phyloP scores from a whole-genome alignment of 2,329 filamentous ascomycete genomes.

The Mariannaea elegans region DNA sequence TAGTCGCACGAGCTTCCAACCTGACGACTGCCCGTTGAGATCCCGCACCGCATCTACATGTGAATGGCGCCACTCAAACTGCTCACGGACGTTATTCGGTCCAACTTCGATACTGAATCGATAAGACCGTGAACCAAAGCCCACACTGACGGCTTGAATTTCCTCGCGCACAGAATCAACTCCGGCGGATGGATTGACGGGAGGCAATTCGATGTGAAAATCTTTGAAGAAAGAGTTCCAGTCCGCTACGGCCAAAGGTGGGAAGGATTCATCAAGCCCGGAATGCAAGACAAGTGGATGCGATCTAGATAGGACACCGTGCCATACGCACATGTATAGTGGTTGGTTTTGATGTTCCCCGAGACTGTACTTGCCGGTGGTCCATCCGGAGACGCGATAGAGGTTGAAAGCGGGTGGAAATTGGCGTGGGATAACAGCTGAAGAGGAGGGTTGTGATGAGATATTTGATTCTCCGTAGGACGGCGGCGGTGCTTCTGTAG shows the following conservation, averaged over 20 bases:
- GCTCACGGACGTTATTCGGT: slow-evolving; percentile 26
- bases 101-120: slow-evolving; percentile 33
- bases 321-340: slow-evolving; percentile 30
- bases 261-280: slow-evolving; percentile 26
- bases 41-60: slow-evolving; percentile 24
- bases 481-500: slow-evolving; percentile 23
- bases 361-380: slow-evolving; percentile 16
- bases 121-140: slow-evolving; percentile 19
- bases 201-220: slow-evolving; percentile 34
- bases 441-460: slow-evolving; percentile 1
- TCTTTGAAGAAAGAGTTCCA: slow-evolving; percentile 20
- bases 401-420: slow-evolving; percentile 36
- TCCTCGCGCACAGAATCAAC: slow-evolving; percentile 21
- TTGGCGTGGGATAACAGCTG: slow-evolving; percentile 19
- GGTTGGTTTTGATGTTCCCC: slow-evolving; percentile 33
- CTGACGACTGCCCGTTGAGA: slow-evolving; percentile 25
- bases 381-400: slow-evolving; percentile 21
- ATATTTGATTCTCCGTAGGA: slow-evolving; percentile 22
- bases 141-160: slow-evolving; percentile 10
- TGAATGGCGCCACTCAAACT: slow-evolving; percentile 37
- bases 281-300: slow-evolving; percentile 35
- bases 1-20: slow-evolving; percentile 37
- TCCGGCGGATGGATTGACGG: slow-evolving; percentile 24
- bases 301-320: slow-evolving; percentile 20
- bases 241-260: slow-evolving; percentile 31